phyloP scores from a whole-genome alignment of 129 eudicot species.

The Erigeron canadensis region DNA sequence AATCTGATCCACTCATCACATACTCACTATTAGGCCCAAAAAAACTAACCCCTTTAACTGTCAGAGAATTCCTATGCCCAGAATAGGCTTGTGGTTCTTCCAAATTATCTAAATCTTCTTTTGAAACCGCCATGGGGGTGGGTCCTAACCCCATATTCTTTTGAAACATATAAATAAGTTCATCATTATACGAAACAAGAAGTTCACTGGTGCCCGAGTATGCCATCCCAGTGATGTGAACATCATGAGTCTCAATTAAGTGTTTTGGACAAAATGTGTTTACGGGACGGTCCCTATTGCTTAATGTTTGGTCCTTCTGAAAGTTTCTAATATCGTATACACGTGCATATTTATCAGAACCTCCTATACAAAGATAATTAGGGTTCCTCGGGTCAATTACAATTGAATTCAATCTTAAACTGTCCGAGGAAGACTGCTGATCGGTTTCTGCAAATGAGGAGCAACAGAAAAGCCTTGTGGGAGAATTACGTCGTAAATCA shows the following conservation, averaged over 20 bases:
- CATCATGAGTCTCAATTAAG: slow-evolving; percentile 40
- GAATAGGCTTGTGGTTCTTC: slow-evolving; percentile 52
- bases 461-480: slow-evolving; percentile 73
- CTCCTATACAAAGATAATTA: slow-evolving; percentile 72
- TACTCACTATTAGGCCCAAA: slow-evolving; percentile 75
- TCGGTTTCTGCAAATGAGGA: slow-evolving; percentile 47
- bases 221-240: slow-evolving; percentile 70
- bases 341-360: slow-evolving; percentile 76
- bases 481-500: slow-evolving; percentile 68
- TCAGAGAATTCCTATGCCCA: slow-evolving; percentile 73
- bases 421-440: slow-evolving; percentile 34
- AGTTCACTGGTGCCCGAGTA: slow-evolving; percentile 70
- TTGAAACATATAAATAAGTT: slow-evolving; percentile 64
- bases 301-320: slow-evolving; percentile 36
- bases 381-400: slow-evolving; percentile 79
- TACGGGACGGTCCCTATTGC: slow-evolving; percentile 51
- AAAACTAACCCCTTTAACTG: slow-evolving; percentile 81
- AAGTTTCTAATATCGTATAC: slow-evolving; percentile 65
- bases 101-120: slow-evolving; percentile 32
- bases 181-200: slow-evolving; percentile 70
- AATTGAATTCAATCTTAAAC: slow-evolving; percentile 58
- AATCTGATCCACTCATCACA: slow-evolving; percentile 84
- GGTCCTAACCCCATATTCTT: slow-evolving; percentile 71
- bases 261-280: slow-evolving; percentile 68
- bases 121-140: slow-evolving; percentile 34